Percentiles rank a stretch among this genome's conserved stretches.
Conservation (phyloP, 148 eudicot species). For the Persicaria tinctoria region DNA sequence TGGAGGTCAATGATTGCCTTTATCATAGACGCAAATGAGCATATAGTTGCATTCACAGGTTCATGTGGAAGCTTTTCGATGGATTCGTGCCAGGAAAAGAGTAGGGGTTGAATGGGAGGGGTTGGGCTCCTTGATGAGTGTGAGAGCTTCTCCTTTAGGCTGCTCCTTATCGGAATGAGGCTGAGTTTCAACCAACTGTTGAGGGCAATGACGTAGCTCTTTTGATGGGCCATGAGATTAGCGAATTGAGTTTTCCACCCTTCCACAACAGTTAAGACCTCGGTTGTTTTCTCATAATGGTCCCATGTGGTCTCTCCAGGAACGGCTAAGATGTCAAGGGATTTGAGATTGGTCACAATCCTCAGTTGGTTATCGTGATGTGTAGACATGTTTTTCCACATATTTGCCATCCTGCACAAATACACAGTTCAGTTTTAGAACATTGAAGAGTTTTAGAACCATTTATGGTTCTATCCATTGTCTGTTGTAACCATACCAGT, state of each 20-base stretch:
- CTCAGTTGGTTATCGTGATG: conserved; percentile 56
- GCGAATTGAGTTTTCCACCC: conserved; percentile 63
- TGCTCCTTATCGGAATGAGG: conserved; percentile 73
- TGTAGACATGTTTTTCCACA: conserved; percentile 66
- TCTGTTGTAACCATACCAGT: too few relatives aligned
- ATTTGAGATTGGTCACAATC: conserved; percentile 47
- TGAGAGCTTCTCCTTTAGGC: conserved; percentile 65
- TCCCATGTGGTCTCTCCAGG: conserved; percentile 59
- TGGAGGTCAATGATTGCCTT: conserved; percentile 53
- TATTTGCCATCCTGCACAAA: conserved; percentile 60
- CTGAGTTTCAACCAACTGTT: conserved; percentile 73
- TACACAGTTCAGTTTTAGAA: too few relatives aligned
- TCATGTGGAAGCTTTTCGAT: conserved; percentile 79
- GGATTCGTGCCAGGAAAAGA: conserved; percentile 65
- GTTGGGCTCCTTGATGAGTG: conserved; percentile 53
- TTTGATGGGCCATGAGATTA: conserved; percentile 58
- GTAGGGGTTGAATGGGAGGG: conserved; percentile 77
- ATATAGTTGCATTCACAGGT: conserved; percentile 57
- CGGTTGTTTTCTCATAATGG: conserved; percentile 58
- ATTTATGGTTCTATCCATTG: background rate
- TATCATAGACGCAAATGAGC: conserved; percentile 61
- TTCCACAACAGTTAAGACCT: conserved; percentile 44
- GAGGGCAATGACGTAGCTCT: conserved; percentile 46
- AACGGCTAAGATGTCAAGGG: conserved; percentile 43
- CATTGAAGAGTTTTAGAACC: too few relatives aligned